Conservation (phyloP, 192 early-diverging fungal species). For the Mortierella antarctica region DNA sequence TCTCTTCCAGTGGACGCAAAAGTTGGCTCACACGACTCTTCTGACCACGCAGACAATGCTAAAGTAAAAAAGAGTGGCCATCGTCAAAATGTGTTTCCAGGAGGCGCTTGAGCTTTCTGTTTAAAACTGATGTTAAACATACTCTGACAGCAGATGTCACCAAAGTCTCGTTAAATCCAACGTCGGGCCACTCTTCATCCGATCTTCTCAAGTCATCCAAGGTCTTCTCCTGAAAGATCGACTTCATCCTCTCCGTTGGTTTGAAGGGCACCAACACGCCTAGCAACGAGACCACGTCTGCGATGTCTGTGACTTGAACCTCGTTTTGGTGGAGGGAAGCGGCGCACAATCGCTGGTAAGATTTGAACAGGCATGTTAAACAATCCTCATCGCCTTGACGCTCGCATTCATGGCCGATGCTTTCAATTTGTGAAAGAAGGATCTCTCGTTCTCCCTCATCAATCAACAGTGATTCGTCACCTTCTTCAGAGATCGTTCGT, state of each 20-base stretch:
- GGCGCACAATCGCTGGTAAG: slow-evolving; percentile 16
- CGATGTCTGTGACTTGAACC: slow-evolving; percentile 11
- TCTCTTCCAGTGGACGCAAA: slow-evolving; percentile 27
- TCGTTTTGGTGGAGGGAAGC: slow-evolving; percentile 11
- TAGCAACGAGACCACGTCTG: slow-evolving; percentile 17
- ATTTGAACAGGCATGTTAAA: slow-evolving; percentile 14
- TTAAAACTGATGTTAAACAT: slow-evolving; percentile 14
- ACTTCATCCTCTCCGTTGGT: slow-evolving; percentile 22
- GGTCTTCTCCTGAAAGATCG: slow-evolving; percentile 16
- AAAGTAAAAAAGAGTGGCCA: slow-evolving; percentile 10
- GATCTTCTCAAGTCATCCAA: slow-evolving; percentile 16
- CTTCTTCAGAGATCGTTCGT: slow-evolving; percentile 19
- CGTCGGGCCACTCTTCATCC: slow-evolving; percentile 19
- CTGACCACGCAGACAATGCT: slow-evolving; percentile 24
- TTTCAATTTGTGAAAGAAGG: slow-evolving; percentile 27
- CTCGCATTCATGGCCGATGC: slow-evolving; percentile 19
- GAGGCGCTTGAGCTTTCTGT: slow-evolving; percentile 17
- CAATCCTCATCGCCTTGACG: slow-evolving; percentile 10
- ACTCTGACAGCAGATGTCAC: slow-evolving; percentile 20
- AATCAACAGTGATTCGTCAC: slow-evolving; percentile 15
- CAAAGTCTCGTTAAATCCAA: slow-evolving; percentile 14
- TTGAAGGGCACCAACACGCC: slow-evolving; percentile 24
- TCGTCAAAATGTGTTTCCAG: slow-evolving; percentile 1
- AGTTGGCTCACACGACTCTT: slow-evolving; percentile 16
- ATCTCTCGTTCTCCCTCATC: slow-evolving; percentile 14